Conservation (phyloP, 495 filamentous ascomycete species). For the Jackrogersella minutella region DNA sequence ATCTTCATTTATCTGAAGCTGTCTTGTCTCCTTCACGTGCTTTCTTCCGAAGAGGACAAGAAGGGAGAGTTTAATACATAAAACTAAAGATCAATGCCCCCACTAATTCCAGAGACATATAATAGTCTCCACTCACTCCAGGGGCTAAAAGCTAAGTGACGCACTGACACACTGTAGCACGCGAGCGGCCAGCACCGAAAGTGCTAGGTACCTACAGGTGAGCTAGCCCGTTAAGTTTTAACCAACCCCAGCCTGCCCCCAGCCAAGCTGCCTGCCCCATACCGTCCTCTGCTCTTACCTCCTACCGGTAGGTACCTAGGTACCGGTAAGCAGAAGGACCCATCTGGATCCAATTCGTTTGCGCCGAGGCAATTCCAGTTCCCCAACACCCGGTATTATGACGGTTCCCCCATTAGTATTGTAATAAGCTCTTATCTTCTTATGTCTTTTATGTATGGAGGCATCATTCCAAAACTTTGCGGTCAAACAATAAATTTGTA, state of each 20-base stretch:
- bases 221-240: too few species aligned
- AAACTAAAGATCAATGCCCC: neutral
- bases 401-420: conserved; percentile 15
- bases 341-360: conserved; percentile 6
- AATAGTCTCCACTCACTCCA: conserved; percentile 15
- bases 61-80: neutral
- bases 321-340: conserved; percentile 8
- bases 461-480: neutral
- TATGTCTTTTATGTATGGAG: neutral
- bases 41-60: conserved; percentile 5
- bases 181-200: conserved; percentile 17
- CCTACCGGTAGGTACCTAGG: too few species aligned
- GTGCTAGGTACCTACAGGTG: neutral
- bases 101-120: conserved; percentile 33
- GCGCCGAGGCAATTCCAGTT: conserved; percentile 38
- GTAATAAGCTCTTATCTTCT: conserved; percentile 1
- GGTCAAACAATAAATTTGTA: too few species aligned
- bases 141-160: conserved; percentile 19
- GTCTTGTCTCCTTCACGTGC: conserved; percentile 29
- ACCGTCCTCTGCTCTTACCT: too few species aligned
- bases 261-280: too few species aligned
- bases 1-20: neutral
- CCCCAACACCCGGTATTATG: conserved; percentile 22
- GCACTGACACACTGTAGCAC: conserved; percentile 10
- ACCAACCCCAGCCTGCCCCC: too few species aligned